Evolutionary conservation across 192 early-diverging fungal species (phyloP).

Genomic region (Linderina pennispora): DNA sequence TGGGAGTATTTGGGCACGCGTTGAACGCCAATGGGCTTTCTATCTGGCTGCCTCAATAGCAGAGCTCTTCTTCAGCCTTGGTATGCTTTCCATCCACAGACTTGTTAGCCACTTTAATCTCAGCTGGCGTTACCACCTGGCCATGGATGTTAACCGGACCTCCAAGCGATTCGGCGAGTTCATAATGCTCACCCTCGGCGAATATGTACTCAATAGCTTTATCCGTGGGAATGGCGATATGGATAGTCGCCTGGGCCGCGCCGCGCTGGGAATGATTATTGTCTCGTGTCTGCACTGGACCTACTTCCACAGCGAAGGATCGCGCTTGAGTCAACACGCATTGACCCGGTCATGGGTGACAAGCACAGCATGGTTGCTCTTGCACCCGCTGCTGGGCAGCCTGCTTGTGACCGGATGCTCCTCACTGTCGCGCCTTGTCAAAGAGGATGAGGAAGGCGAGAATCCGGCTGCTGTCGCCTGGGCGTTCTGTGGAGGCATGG

Average conservation of each 20-base stretch:
- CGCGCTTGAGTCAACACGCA: not conserved
- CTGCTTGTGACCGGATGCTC: not conserved
- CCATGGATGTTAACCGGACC: not conserved
- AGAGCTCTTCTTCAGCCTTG: not conserved
- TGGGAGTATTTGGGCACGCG: not conserved
- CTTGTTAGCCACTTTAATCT: not conserved
- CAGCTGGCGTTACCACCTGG: not conserved
- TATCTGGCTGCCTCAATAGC: not conserved
- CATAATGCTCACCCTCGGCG: conserved; percentile 2
- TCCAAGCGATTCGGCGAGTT: not conserved
- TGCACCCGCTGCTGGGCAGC: not conserved
- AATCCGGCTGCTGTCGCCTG: not conserved
- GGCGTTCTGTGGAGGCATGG: not conserved
- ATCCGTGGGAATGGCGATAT: not conserved
- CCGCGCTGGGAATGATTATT: not conserved
- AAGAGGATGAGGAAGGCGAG: not conserved
- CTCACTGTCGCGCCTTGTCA: not conserved
- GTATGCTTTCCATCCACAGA: no score
- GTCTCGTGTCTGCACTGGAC: not conserved
- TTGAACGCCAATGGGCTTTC: not conserved
- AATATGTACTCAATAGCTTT: not conserved
- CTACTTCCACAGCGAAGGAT: not conserved
- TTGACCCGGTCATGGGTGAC: not conserved
- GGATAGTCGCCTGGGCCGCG: not conserved
- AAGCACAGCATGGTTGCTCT: not conserved